Evolutionary conservation across 2,329 filamentous ascomycete species (phyloP), one percentile per base, ranked within the genome.

Genomic region (Diaporthe sp.): DNA sequence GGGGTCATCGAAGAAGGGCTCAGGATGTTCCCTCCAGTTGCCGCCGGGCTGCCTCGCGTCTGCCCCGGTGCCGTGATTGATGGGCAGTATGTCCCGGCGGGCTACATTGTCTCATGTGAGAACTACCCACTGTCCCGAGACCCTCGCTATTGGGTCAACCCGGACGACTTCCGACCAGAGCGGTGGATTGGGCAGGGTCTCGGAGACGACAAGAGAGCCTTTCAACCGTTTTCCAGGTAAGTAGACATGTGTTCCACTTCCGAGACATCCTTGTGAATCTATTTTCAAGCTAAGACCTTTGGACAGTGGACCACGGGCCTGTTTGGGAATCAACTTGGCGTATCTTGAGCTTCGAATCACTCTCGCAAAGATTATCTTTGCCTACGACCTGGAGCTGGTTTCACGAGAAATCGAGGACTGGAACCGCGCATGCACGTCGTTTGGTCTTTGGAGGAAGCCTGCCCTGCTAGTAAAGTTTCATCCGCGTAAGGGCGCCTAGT

Each of bases 331-430:
- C 6, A 78, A 77, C 5, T 72, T 83, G n/a, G 82, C 82, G 0
- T 79, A 78, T 79, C 80, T 81, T 42, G 80, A 83, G 70, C 78
- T 83, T 78, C 75, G 80, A 2, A 67, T 83, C 1, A 79, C 79
- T 15, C 28, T 83, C 1, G 77, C 79, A 0, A 82, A 82, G 68
- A n/a, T 82, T 3, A 10, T 83, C 1, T 81, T 79, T 77, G 77
- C 57, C 1, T 81, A 83, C 34, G 79, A 83, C 49, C 74, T 81
- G 22, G 72, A 74, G 57, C 47, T 74, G 49, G 63, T 63, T 17
- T 71, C 71, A 7, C 34, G 28, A 17, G 74, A 73, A 37, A 76
- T 76, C 22, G 39, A 71, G 34, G 74, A 76, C 39, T 76, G 74
- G 74, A 74, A 76, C 15, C 61, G 15, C 8, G 8, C 63, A 17